phyloP scores from a whole-genome alignment of 371 early-diverging fungal species.

The Catenaria anguillulae region DNA sequence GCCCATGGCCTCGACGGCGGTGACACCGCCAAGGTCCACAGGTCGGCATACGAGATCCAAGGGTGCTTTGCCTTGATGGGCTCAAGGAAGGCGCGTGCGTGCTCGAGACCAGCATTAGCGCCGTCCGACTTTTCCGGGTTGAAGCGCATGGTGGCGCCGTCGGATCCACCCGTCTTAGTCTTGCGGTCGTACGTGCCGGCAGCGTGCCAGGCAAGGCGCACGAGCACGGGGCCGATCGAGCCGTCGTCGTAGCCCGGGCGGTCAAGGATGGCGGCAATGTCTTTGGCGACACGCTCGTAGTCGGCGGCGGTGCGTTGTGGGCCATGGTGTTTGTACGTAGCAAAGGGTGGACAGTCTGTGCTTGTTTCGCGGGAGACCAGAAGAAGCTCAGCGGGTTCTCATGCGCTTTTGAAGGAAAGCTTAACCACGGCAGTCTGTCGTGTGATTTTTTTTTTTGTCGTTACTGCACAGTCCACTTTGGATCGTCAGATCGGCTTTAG shows the following conservation, averaged over 20 bases:
- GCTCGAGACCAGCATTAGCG: conserved; percentile 74
- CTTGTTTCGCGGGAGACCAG: no score
- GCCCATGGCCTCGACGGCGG: conserved; percentile 70
- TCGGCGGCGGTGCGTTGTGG: conserved; percentile 1
- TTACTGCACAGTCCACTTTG: no score
- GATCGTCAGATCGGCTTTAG: no score
- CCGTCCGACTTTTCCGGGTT: conserved; percentile 52
- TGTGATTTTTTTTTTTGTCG: no score
- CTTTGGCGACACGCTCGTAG: conserved; percentile 6
- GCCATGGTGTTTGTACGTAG: not conserved
- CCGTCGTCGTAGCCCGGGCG: conserved; percentile 69
- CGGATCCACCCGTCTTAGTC: conserved; percentile 71
- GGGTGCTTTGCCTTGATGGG: conserved; percentile 70
- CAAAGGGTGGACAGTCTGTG: no score
- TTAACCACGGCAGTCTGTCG: no score
- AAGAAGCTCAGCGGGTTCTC: no score
- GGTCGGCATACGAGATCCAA: conserved; percentile 72
- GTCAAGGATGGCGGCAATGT: conserved; percentile 12
- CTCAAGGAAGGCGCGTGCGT: conserved; percentile 55
- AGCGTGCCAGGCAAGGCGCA: conserved; percentile 87
- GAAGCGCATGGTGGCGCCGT: conserved; percentile 74
- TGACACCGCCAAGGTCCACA: conserved; percentile 90
- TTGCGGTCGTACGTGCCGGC: conserved; percentile 76
- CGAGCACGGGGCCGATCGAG: conserved; percentile 70
- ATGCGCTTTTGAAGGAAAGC: no score